Base-by-base conservation (phyloP, 1,139 yeast genomes). In the Saccharomyces hybrid region DNA sequence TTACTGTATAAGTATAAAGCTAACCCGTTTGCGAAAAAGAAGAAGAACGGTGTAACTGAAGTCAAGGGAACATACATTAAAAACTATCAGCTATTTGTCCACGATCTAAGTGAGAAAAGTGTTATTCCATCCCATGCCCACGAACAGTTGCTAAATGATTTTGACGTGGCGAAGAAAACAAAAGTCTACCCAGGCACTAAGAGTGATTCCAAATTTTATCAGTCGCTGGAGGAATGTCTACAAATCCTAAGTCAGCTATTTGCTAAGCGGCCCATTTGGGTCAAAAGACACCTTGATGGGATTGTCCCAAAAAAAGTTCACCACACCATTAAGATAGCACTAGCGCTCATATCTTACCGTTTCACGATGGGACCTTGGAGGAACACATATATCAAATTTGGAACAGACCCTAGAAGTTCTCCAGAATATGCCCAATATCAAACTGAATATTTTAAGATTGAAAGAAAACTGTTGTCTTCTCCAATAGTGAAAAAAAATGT, bases 291-390 rank as follows among this genome's bases (percentile, higher is more conserved):
- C 57, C 67, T 93, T 46, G 82, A 80, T 56, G 78, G 78, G 57
- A 72, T 87, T 47, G 75, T 82, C 1, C 86, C 89, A 0, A 68
- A 71, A 3, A 76, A 77, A 11, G 72, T 81, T 50, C 74, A 77
- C 58, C 73, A 78, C 57, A 78, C 79, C 20, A 70, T 91, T 46
- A 84, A 87, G 61, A 83, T 79, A 59, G 95, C 97, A 0, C 71
- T 95, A 52, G 96, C 98, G 0, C 84, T 87, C 65, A 86, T 90
- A 0, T 78, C 96, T 0, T 93, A 82, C 66, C 78, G 88, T 46
- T 87, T 84, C 68, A 82, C 85, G 34, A 86, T 86, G 65, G 99
- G 99, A 0, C 99, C 99, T 0, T 93, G 97, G 96, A 78, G 98
- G 64, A 89, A 89, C 59, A 81, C 95, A n/a, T 88, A 86, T 67